Conservation (phyloP, 1,284 basidiomycete species). For the Stereum hirsutum region DNA sequence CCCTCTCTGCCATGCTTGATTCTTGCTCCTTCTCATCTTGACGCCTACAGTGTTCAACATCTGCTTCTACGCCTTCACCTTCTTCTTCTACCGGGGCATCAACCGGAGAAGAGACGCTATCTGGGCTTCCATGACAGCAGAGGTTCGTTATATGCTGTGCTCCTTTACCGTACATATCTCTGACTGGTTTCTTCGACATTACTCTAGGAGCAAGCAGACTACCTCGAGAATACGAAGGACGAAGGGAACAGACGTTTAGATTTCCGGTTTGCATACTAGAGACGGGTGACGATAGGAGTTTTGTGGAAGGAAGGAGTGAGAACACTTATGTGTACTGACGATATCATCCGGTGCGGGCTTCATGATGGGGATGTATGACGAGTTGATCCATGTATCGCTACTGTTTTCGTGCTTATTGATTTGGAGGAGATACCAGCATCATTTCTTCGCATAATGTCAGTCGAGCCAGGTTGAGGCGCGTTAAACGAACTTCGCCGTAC, state of each 20-base stretch:
- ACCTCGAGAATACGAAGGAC: slow-evolving; percentile 48
- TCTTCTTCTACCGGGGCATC: slow-evolving; percentile 44
- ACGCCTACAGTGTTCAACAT: too few relatives aligned
- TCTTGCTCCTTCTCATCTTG: too few relatives aligned
- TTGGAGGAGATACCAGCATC: too few relatives aligned
- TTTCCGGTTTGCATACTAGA: slow-evolving; percentile 49
- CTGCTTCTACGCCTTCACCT: slow-evolving; percentile 38
- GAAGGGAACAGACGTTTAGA: slow-evolving; percentile 47
- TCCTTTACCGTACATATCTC: neutral
- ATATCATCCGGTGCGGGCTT: neutral
- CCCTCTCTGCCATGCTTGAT: too few relatives aligned
- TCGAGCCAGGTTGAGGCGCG: too few relatives aligned
- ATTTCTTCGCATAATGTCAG: too few relatives aligned
- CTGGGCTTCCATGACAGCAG: slow-evolving; percentile 41
- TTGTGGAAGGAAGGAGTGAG: too few relatives aligned
- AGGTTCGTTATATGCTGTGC: slow-evolving; percentile 26
- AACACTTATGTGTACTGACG: too few relatives aligned
- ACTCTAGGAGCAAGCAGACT: slow-evolving; percentile 40
- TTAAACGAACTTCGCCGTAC: too few relatives aligned
- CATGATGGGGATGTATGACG: neutral
- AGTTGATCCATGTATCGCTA: neutral
- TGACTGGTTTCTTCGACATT: neutral
- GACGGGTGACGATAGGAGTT: too few relatives aligned
- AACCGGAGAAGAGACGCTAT: slow-evolving; percentile 41
- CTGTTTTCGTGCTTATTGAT: too few relatives aligned